Conservation (phyloP, 1,284 basidiomycete genomes). For the Rhodotorula sp. region DNA sequence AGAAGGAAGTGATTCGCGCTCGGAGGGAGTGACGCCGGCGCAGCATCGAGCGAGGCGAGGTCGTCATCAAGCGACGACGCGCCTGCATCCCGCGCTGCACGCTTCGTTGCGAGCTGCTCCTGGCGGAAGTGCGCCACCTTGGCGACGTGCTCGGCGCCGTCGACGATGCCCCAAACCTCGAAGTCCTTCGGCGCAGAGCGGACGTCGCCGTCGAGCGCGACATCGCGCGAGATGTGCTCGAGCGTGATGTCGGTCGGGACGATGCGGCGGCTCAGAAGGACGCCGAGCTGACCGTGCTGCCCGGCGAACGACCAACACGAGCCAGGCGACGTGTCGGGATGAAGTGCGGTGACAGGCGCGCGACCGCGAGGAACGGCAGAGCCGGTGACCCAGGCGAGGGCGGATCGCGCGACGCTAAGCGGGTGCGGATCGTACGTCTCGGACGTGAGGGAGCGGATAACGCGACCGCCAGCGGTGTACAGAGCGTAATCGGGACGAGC, state of each 20-base stretch:
- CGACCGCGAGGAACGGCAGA: slow-evolving; percentile 61
- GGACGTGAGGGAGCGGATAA: slow-evolving; percentile 79
- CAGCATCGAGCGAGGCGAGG: slow-evolving; percentile 44
- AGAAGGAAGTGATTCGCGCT: slow-evolving; percentile 68
- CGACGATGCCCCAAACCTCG: slow-evolving; percentile 84
- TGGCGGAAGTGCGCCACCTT: slow-evolving; percentile 55
- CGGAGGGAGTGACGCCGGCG: slow-evolving; percentile 57
- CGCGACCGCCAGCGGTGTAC: slow-evolving; percentile 73
- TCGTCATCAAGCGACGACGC: slow-evolving; percentile 48
- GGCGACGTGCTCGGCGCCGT: slow-evolving; percentile 68
- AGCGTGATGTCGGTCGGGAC: slow-evolving; percentile 76
- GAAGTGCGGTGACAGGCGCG: slow-evolving; percentile 78
- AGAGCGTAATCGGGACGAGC: slow-evolving; percentile 82
- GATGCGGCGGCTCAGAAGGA: slow-evolving; percentile 69
- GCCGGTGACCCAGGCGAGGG: slow-evolving; percentile 39
- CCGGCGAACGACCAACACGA: slow-evolving; percentile 93
- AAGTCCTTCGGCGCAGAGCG: slow-evolving; percentile 78
- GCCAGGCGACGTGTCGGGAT: slow-evolving; percentile 76
- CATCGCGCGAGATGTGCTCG: slow-evolving; percentile 79
- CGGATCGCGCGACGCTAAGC: slow-evolving; percentile 15
- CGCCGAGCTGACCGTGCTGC: slow-evolving; percentile 72
- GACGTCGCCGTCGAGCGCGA: slow-evolving; percentile 67
- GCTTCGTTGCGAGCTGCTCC: slow-evolving; percentile 32
- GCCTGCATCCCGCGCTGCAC: slow-evolving; percentile 28
- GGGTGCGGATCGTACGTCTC: slow-evolving; percentile 69